Conservation (phyloP, 345 rosid species). For the Corchorus olitorius region DNA sequence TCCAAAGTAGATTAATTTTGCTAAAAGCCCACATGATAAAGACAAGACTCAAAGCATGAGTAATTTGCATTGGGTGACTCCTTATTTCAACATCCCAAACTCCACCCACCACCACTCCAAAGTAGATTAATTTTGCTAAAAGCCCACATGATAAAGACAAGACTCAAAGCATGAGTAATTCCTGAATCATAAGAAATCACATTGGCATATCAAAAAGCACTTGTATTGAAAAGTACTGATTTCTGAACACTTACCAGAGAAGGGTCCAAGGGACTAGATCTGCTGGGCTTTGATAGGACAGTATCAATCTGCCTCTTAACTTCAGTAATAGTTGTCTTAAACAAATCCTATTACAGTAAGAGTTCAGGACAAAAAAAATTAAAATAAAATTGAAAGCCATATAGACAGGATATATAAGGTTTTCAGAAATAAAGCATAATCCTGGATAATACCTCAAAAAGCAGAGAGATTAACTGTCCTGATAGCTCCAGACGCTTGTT, state of each 20-base stretch:
- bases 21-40: not conserved
- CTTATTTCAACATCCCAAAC: not conserved
- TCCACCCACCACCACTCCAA: not conserved
- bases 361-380: not conserved
- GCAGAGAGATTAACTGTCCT: constrained; percentile 91
- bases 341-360: constrained; percentile 64
- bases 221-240: not conserved
- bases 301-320: constrained; percentile 50
- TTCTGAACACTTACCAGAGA: constrained; percentile 53
- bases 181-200: not conserved
- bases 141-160: not conserved
- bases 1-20: not conserved
- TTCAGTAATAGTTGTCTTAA: constrained; percentile 73
- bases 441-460: constrained; percentile 71
- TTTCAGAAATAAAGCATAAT: constrained; percentile 16
- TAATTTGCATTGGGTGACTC: not conserved
- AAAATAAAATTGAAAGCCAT: constrained; percentile 10
- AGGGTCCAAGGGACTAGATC: constrained; percentile 67
- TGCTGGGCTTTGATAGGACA: constrained; percentile 40
- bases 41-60: not conserved
- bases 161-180: not conserved
- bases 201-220: not conserved
- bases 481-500: constrained; percentile 94
- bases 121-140: not conserved
- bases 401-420: constrained; percentile 20